Evolutionary conservation across 2,329 filamentous ascomycete species (phyloP), one percentile per base, ranked within the genome.

Genomic region (Pochonia chlamydosporia): DNA sequence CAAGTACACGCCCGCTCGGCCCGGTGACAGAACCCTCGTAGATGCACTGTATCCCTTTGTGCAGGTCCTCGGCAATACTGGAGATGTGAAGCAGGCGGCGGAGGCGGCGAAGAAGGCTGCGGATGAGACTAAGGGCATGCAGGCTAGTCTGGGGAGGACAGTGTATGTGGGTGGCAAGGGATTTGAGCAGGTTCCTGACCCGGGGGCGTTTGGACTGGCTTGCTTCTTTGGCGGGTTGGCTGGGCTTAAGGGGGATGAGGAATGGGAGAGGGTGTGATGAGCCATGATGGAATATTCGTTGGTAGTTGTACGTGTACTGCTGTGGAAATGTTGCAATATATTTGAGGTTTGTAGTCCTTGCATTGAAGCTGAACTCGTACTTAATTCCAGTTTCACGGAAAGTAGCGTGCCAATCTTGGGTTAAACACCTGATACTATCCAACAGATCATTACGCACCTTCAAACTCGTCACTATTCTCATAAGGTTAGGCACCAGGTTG

Each of bases 41-140:
- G 93, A 99, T 67, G 90, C 92, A 2, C 73, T 99, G 43, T 80
- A 87, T 52, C 93, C 93, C 2, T 99, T 97, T 62, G 84, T 95
- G 44, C 79, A 89, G 37, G 79, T 76, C 3, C 75, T 97, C 3
- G 74, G 69, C 6, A 67, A 77, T 59, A 83, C 82, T 1, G 80
- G 79, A 13, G 79, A 87, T 61, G 64, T 93, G 18, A 76, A 80
- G 54, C 74, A 82, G 61, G 91, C 93, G 7, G 89, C 89, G 0
- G 73, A 81, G 57, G 89, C 88, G 2, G 85, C 90, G 1, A 78
- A 79, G 53, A 74, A 82, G 40, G 93, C 86, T 1, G 86, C 91
- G 4, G 85, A 92, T 54, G 80, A 80, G 25, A 97, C 93, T 18
- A 95, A 91, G 72, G 87, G 85, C 21, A 96, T 99, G 91, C 82